A percentile compares a stretch with the other conserved stretches of the same genome.
Evolutionary conservation across 345 rosid genomes (phyloP).

Genomic region (Populus nigra): DNA sequence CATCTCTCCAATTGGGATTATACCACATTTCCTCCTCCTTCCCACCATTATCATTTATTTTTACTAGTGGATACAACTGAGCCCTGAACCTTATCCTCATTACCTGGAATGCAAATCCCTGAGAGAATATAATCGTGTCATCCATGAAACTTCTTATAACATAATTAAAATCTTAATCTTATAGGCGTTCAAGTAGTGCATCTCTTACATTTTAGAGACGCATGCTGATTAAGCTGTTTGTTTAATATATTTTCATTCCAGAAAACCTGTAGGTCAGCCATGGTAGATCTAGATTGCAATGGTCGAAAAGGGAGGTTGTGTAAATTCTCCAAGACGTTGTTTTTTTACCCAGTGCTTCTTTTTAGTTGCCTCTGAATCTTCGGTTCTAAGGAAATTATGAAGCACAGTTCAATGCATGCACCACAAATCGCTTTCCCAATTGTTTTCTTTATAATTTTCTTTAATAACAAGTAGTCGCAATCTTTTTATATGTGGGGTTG

Average conservation of each 20-base stretch:
- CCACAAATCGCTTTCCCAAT: neutral
- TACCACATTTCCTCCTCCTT: neutral
- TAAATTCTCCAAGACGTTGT: neutral
- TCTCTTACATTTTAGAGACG: neutral
- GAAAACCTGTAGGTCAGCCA: constrained; percentile 3
- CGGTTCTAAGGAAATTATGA: neutral
- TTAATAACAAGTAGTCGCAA: too few relatives aligned
- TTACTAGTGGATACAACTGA: neutral
- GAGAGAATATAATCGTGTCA: neutral
- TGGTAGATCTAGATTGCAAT: too few relatives aligned
- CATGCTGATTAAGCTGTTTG: neutral
- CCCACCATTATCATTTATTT: neutral
- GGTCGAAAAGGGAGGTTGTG: neutral
- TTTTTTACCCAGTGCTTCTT: neutral
- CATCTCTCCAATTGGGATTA: neutral
- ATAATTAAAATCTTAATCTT: neutral
- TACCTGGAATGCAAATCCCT: neutral
- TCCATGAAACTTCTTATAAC: neutral
- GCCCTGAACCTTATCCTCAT: neutral
- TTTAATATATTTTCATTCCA: neutral
- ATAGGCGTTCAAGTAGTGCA: too few relatives aligned
- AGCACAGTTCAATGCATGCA: neutral
- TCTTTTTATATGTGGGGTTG: neutral
- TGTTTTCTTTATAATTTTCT: neutral
- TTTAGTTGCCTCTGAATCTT: constrained; percentile 1